A percentile compares a stretch with the other conserved stretches of the same genome.
Conservation (phyloP, 192 early-diverging fungal genomes). For the Rhizophagus prolifer region DNA sequence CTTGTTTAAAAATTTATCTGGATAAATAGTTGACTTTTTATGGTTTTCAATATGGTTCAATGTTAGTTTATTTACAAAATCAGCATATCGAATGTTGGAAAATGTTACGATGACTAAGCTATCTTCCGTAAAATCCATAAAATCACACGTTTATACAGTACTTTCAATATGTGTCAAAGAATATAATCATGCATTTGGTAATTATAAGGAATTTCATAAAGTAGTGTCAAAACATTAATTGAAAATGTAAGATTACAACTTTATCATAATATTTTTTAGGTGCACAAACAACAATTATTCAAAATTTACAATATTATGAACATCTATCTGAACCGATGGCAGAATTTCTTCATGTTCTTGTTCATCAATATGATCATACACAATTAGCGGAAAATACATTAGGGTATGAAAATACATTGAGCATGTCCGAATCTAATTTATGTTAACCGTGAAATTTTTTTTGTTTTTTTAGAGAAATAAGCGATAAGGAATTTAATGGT, state of each 20-base stretch:
- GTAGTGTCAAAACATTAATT: background rate
- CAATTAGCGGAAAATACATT: conserved; percentile 75
- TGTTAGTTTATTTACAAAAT: conserved; percentile 67
- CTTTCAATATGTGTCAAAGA: conserved; percentile 76
- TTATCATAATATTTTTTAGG: conserved; percentile 37
- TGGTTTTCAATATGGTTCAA: no score
- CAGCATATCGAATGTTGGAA: conserved; percentile 80
- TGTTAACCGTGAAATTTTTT: conserved; percentile 3
- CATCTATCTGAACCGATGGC: conserved; percentile 84
- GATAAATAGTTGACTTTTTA: background rate
- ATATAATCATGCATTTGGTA: conserved; percentile 76
- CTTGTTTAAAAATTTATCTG: background rate
- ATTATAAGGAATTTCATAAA: background rate
- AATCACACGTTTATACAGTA: conserved; percentile 60
- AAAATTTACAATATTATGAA: conserved; percentile 84
- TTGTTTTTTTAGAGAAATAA: conserved; percentile 23
- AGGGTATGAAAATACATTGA: conserved; percentile 37
- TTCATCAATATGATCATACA: conserved; percentile 59
- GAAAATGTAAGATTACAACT: background rate
- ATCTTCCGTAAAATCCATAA: conserved; percentile 39
- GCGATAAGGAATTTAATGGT: conserved; percentile 44
- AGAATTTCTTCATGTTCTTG: conserved; percentile 64
- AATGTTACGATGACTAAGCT: conserved; percentile 69
- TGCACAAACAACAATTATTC: conserved; percentile 73
- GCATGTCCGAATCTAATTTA: background rate